Base-by-base conservation (phyloP, 768 basidiomycete genomes). In the Termitomyces sp. region DNA sequence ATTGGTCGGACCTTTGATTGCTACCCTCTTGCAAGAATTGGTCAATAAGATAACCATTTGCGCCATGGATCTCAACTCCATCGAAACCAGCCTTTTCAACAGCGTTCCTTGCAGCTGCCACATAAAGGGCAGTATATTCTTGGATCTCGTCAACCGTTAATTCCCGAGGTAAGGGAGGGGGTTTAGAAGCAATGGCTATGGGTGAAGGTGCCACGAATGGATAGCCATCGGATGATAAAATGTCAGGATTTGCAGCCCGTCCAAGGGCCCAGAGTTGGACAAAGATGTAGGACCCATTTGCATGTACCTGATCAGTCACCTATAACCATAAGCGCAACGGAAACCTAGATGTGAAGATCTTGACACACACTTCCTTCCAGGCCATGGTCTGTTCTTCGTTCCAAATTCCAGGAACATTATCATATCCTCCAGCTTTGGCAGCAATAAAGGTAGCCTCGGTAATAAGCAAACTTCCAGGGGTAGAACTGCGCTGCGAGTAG, bases 61-160 rank as follows among this genome's bases (percentile, higher is more conserved):
- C 77, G 58, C 70, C 71, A 57, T 77, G 80, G 49, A 82, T 66
- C 75, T 79, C 79, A 57, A 82, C 61, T 36, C 87, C 89, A 61
- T 91, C 88, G 63, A 90, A 90, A 0, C 86, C 88, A 33, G 88
- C 87, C 26, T 66, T 64, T 41, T 75, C 66, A 9, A 86, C 73
- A 14, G 83, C 83, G 58, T 83, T 83, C 28, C 72, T 71, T 2
- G 88, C 85, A 1, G 83, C 85, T 18, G 74, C 69, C 7, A 74
- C 81, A 65, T 80, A 88, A 12, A 79, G 71, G 18, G 70, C 33
- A n/a, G 79, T 68, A 57, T 81, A 81, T 56, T 84, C 79, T 38
- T 71, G 64, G 52, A 87, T 82, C 50, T 85, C 86, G 0, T 66
- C 68, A 1, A 68, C 69, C 0, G 79, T 81, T 30, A 86, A 68